These are phyloP conservation scores for Candida glucosophila DNA, from an alignment of 1,139 yeast species.

Conservation along the genomic window DNA sequence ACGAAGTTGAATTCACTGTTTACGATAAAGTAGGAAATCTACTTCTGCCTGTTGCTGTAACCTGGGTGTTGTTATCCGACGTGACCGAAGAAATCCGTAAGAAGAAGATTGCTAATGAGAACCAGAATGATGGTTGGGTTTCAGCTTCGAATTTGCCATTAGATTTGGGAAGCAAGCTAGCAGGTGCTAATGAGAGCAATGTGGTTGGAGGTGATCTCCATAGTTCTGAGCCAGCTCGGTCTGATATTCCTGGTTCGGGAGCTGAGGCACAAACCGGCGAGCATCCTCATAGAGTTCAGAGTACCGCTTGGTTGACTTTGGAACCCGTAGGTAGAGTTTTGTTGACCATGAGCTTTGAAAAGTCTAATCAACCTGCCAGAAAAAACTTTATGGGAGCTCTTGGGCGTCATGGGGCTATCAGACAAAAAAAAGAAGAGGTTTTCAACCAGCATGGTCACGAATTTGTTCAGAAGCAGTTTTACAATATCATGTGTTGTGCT, in stretches of 20 bases:
- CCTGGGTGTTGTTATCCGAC: slow-evolving; percentile 86
- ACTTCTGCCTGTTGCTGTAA: slow-evolving; percentile 80
- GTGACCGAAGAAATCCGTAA: slow-evolving; percentile 91
- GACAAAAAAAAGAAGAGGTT: slow-evolving; percentile 90
- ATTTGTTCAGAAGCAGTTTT: slow-evolving; percentile 90
- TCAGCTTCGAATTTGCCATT: slow-evolving; percentile 55
- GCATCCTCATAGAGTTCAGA: slow-evolving; percentile 14
- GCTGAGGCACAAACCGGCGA: background rate
- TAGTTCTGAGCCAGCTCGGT: background rate
- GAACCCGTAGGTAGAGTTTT: slow-evolving; percentile 93
- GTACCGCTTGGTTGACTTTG: slow-evolving; percentile 83
- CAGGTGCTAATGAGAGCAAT: slow-evolving; percentile 1
- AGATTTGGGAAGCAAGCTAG: slow-evolving; percentile 13
- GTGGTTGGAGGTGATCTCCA: background rate
- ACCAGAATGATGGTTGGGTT: slow-evolving; percentile 78
- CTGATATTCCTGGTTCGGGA: background rate
- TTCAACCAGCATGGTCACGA: slow-evolving; percentile 96
- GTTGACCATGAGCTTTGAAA: slow-evolving; percentile 71
- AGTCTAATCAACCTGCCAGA: slow-evolving; percentile 43
- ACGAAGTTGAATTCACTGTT: slow-evolving; percentile 81
- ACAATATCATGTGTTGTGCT: slow-evolving; percentile 95
- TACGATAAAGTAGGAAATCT: slow-evolving; percentile 68
- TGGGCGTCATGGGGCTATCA: slow-evolving; percentile 97
- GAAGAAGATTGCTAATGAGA: slow-evolving; percentile 72
- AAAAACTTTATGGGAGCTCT: slow-evolving; percentile 61